Evolutionary conservation across 2,329 filamentous ascomycete species (phyloP).

Genomic region (Sarocladium strictum): DNA sequence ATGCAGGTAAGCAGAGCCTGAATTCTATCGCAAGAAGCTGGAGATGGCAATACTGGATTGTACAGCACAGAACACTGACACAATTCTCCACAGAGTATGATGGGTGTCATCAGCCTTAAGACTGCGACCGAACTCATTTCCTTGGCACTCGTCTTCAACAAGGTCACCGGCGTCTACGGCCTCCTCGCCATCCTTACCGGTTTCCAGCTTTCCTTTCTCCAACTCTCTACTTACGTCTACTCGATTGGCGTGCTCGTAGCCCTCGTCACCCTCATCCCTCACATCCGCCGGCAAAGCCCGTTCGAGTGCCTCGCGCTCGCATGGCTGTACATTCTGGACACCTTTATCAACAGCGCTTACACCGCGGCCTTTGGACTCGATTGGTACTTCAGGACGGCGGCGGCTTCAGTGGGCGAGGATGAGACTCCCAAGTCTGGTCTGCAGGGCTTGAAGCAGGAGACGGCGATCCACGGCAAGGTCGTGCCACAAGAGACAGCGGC

Average conservation of each 20-base stretch:
- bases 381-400: constrained; percentile 69
- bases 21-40: neutral
- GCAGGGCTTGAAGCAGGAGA: constrained; percentile 26
- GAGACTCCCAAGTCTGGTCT: constrained; percentile 20
- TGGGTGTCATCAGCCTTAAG: constrained; percentile 79
- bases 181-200: constrained; percentile 85
- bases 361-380: constrained; percentile 75
- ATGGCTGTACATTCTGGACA: constrained; percentile 81
- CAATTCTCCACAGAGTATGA: constrained; percentile 27
- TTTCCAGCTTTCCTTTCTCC: constrained; percentile 72
- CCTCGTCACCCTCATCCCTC: constrained; percentile 65
- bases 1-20: constrained; percentile 28
- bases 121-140: constrained; percentile 83
- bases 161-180: constrained; percentile 84
- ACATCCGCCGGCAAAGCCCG: constrained; percentile 72
- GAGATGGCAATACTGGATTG: neutral
- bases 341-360: constrained; percentile 73
- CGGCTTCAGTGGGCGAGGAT: constrained; percentile 35
- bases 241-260: constrained; percentile 65
- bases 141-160: constrained; percentile 81
- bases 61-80: neutral
- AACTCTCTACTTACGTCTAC: constrained; percentile 89
- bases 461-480: constrained; percentile 26
- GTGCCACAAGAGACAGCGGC: constrained; percentile 57
- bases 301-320: constrained; percentile 76